Base-by-base conservation (phyloP, 78 protist genomes). In the Mantamonas sphyraenae region DNA sequence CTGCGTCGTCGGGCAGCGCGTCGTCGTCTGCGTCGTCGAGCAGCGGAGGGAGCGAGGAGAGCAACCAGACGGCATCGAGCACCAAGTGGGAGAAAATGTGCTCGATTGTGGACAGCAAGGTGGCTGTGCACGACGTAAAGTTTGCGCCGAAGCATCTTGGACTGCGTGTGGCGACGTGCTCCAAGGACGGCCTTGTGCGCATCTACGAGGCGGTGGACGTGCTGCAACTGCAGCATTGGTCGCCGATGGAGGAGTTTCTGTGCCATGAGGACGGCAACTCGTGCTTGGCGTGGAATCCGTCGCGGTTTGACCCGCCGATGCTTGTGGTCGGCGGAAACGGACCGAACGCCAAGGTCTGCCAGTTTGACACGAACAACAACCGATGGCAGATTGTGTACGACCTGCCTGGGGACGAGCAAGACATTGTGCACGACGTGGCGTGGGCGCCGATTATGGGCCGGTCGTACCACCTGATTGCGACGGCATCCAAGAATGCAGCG, bases 131-230 rank as follows among this genome's bases (percentile, higher is more conserved):
- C 8, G 91, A 83, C 62, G 67, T 90, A 16, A 64, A 80, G 62
- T 90, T 90, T 60, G 76, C 95, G 26, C 95, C 95, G 19, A 68
- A 64, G 30, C 76, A 80, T 14, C 53, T 68, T 31, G 95, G 95
- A 4, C 39, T 88, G 16, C 37, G 39, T 20, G 50, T 76, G 85
- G 94, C 91, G 17, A 74, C 95, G 9, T 73, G 89, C 19, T 70
- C 94, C 38, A 74, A 45, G 16, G 95, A 87, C 62, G 91, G 94
- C 14, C 8, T 53, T 10, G 71, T 93, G 28, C 65, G 95, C 28
- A 75, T 91, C 2, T 89, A 93, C 61, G 95, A 93, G 64, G 97
- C 97, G 20, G 56, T 66, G 34, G 95, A 93, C 74, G 72, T 91
- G 53, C 79, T 81, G 85, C 77, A 85, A 39, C 72, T 89, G 19